Base-by-base conservation (phyloP, 805 yeast species). In the Candida sithepensis region DNA sequence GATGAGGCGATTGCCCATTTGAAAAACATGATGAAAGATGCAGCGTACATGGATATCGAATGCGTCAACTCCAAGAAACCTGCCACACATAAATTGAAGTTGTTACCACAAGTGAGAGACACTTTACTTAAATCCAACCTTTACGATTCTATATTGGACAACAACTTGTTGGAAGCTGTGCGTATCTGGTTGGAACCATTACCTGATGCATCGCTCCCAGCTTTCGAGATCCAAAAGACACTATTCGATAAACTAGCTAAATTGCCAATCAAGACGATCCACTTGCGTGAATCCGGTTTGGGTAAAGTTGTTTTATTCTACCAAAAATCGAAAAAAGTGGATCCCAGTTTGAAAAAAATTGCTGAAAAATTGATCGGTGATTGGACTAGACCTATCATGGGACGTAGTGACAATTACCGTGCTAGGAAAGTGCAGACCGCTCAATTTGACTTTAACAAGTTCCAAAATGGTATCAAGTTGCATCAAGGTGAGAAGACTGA, bases 371-470 rank as follows among this genome's bases (percentile, higher is more conserved):
- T 94, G 51, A 85, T 94, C 55, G 96, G 96, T 22, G 96, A 90
- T 65, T 94, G 99, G 99, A 92, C 97, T 8, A 81, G 99, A 69
- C 99, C 99, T 40, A 89, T 94, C 52, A 88, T 94, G 77, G 96
- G 96, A 56, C 85, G 96, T 51, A 85, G 95, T 3, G 98, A 92
- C 67, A 89, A 91, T 59, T 92, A 91, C 72, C 83, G 94, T 66
- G 97, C 92, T 67, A 83, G 88, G 69, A 74, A 81, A 51, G 84
- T 92, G 51, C 78, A 77, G 58, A 77, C 82, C 51, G 78, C 81
- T 51, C 81, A 79, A 41, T 90, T 87, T 68, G 85, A 85, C 65
- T 78, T 79, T 61, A 74, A 73, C 56, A 75, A 71, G 54, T 76
- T 69, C 63, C 70, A 70, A 51, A 70, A 72, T 54, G 69, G 72